Conservation (phyloP, 2,329 filamentous ascomycete species). For the Cordyceps tenuipes region DNA sequence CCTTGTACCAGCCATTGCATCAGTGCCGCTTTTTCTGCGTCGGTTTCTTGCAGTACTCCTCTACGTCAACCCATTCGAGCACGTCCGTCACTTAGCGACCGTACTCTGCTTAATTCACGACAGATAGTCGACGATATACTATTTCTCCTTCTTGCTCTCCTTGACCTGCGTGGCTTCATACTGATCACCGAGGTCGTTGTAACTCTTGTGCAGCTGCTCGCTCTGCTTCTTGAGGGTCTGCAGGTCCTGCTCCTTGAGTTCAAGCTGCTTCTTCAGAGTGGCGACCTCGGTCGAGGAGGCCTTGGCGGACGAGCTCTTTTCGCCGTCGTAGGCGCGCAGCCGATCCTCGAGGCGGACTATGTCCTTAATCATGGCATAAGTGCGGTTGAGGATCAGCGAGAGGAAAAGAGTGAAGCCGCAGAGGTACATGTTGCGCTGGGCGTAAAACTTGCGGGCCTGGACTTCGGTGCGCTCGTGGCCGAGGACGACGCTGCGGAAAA, state of each 20-base stretch:
- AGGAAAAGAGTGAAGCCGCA: conserved; percentile 99
- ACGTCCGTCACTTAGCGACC: background rate
- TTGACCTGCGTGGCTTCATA: conserved; percentile 51
- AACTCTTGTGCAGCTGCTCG: conserved; percentile 74
- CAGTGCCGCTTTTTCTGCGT: background rate
- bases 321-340: conserved; percentile 67
- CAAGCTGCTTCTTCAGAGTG: conserved; percentile 60
- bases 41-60: background rate
- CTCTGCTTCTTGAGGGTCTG: conserved; percentile 88
- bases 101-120: background rate
- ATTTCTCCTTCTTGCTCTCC: conserved; percentile 51
- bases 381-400: conserved; percentile 96
- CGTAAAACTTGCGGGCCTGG: conserved; percentile 99
- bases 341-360: conserved; percentile 86
- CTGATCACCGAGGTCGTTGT: conserved; percentile 77
- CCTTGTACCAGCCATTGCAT: background rate
- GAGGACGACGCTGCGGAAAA: conserved; percentile 47
- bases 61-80: too few relatives aligned
- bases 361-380: conserved; percentile 95
- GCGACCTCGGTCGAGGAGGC: conserved; percentile 64
- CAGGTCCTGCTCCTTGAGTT: conserved; percentile 74
- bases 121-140: conserved; percentile 14
- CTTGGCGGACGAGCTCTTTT: conserved; percentile 64
- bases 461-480: conserved; percentile 96
- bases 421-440: conserved; percentile 99